Evolutionary conservation across 2,329 filamentous ascomycete species (phyloP).

Genomic region (Epichloe gansuensis): DNA sequence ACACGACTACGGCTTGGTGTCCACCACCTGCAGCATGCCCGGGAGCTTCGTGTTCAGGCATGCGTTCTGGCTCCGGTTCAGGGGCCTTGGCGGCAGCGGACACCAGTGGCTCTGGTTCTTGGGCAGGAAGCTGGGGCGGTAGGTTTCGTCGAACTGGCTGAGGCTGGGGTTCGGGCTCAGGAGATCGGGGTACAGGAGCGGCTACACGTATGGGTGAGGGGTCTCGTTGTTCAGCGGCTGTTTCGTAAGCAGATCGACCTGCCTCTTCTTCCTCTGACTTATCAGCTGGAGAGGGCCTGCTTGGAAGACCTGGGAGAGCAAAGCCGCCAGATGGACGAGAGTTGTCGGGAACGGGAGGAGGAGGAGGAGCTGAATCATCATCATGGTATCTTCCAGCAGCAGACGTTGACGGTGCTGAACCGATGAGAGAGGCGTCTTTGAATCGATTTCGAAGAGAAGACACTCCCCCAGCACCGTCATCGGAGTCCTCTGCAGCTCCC

Average conservation of each 20-base stretch:
- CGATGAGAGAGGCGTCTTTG: constrained; percentile 61
- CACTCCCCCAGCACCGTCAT: constrained; percentile 50
- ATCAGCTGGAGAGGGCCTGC: constrained; percentile 41
- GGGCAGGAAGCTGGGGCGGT: constrained; percentile 48
- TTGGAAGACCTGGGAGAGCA: constrained; percentile 64
- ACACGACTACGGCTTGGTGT: constrained; percentile 67
- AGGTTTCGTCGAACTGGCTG: constrained; percentile 36
- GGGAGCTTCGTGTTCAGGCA: constrained; percentile 21
- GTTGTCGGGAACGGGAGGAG: constrained; percentile 36
- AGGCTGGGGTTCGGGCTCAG: constrained; percentile 36
- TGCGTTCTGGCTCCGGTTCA: constrained; percentile 32
- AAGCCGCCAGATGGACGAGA: constrained; percentile 64
- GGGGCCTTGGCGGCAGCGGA: constrained; percentile 47
- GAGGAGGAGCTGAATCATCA: constrained; percentile 32
- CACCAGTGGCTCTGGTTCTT: constrained; percentile 49
- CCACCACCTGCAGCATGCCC: constrained; percentile 32
- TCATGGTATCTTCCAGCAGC: constrained; percentile 20
- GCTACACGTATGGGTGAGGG: constrained; percentile 74
- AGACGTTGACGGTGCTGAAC: constrained; percentile 28
- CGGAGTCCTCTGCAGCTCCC: constrained; percentile 35
- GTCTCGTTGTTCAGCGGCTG: constrained; percentile 32
- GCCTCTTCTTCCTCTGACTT: constrained; percentile 39
- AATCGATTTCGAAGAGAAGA: constrained; percentile 71
- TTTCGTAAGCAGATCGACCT: constrained; percentile 29
- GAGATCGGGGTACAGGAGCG: constrained; percentile 63